Evolutionary conservation across 2,329 filamentous ascomycete species (phyloP), one percentile per base, ranked within the genome.

Genomic region (Rasamsonia emersonii): DNA sequence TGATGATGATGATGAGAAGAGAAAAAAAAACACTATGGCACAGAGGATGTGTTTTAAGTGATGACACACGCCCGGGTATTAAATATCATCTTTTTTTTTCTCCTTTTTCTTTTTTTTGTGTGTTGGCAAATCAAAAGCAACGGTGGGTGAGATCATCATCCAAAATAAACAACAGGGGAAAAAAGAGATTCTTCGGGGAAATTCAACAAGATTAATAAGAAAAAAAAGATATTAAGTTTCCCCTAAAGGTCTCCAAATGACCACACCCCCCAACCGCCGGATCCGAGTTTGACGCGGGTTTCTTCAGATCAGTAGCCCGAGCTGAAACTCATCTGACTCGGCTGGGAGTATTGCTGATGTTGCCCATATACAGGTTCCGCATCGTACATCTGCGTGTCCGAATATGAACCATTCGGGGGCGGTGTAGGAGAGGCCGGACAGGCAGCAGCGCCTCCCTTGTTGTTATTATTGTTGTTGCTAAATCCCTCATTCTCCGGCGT

Each of bases 401-500:
- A 47, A 40, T 59, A 61, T 32, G 56, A 57, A 40, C 54, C 50
- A 34, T 49, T 53, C 33, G 54, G 43, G 5, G 54, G 47, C 18
- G 56, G 57, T 1, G 51, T 56, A 5, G 59, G 58, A 5, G 59
- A 61, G 4, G 58, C 47, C 9, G 56, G 55, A 38, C 57, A 62
- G 33, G 42, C 51, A 20, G 42, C 36, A 24, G 50, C 33, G 4
- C 44, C 43, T 23, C 38, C 45, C 27, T 56, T 58, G 32, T 51
- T 57, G 23, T 52, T 44, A 43, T 56, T 56, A 30, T 46, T 47
- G 24, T 49, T 47, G 41, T 54, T 53, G 28, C 49, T 50, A 36
- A 61, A 64, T 4, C 50, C 59, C 30, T 58, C 59, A 26, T 61
- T 63, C 34, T 64, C 61, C 5, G 63, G 63, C 1, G 63, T 67